Base-by-base conservation (phyloP, 2,329 filamentous ascomycete species). In the Monilinia polystroma region DNA sequence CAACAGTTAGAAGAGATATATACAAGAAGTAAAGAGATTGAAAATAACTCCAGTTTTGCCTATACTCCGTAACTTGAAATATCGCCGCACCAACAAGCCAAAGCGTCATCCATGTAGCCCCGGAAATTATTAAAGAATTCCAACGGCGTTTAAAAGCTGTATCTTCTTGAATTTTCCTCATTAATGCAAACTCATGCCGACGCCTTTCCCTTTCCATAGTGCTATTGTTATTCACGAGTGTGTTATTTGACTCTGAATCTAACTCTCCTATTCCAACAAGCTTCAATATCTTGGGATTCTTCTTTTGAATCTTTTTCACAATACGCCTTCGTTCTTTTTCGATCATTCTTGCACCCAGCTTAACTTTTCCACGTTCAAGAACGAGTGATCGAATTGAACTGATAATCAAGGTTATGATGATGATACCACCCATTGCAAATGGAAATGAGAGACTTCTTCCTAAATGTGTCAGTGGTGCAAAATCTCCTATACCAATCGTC, bases 21-120 rank as follows among this genome's bases (percentile, higher is more conserved):
- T 95, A 97, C 71, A 88, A 88, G 75, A 97, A 96, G 78, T 97
- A 97, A 54, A 97, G 82, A 0, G 88, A 85, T 66, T 93, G 81
- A 72, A 94, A 97, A 75, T 96, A 97, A 1, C 79, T 82, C 86
- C 92, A 89, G 3, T 75, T 70, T 70, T 89, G 86, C 62, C 0
- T 76, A 74, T 20, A 74, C 74, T 89, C 86, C 63, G 78, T 81
- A 14, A 74, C 75, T 72, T 83, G 78, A 70, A 97, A 97, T 12
- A 95, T 84, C 18, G 87, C 81, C 2, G 92, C 92, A 3, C 93
- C 93, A 0, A 90, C 79, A 45, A 92, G 87, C 93, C 93, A 97
- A 12, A 97, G 83, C 0, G 90, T 77, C 0, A 88, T 79, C 81
- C 93, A 96, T 0, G 86, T 86, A 10, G 83, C 79, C 0, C 87